Conservation (phyloP, 2,329 filamentous ascomycete species). For the Cryphonectria naterciae region DNA sequence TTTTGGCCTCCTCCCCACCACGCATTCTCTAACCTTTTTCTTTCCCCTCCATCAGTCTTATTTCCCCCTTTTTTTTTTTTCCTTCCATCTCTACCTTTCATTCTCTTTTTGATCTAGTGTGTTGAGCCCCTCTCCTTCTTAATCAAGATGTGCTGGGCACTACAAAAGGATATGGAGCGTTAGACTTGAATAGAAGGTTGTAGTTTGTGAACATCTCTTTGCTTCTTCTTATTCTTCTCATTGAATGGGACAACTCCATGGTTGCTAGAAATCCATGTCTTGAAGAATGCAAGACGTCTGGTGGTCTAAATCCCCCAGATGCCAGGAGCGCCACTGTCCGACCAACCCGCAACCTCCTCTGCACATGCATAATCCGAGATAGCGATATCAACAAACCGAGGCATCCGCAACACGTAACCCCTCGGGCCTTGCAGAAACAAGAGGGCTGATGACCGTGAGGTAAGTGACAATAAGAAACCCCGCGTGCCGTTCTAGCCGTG, state of each 20-base stretch:
- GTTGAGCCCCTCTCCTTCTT: not conserved
- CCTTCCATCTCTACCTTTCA: not conserved
- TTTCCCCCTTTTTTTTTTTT: not conserved
- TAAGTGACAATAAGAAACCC: not conserved
- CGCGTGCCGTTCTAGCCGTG: conserved; percentile 9
- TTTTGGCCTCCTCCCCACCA: not conserved
- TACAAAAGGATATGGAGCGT: conserved; percentile 2
- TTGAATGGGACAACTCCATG: too few relatives aligned
- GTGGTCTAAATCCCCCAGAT: not conserved
- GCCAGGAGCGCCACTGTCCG: too few relatives aligned
- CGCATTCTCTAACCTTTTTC: not conserved
- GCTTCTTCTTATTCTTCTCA: not conserved
- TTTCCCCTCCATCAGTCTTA: not conserved
- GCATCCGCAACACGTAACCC: not conserved
- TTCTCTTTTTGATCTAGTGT: not conserved
- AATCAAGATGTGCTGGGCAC: not conserved
- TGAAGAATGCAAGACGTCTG: too few relatives aligned
- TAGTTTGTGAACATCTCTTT: not conserved
- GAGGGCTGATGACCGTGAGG: not conserved
- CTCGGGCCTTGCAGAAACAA: not conserved
- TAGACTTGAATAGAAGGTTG: conserved; percentile 10
- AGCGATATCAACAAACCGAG: not conserved
- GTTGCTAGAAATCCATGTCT: too few relatives aligned
- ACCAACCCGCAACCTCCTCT: not conserved
- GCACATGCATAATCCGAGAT: not conserved